Base-by-base conservation (phyloP, 108 stramenopile species). In the Conticribra guillardii region DNA sequence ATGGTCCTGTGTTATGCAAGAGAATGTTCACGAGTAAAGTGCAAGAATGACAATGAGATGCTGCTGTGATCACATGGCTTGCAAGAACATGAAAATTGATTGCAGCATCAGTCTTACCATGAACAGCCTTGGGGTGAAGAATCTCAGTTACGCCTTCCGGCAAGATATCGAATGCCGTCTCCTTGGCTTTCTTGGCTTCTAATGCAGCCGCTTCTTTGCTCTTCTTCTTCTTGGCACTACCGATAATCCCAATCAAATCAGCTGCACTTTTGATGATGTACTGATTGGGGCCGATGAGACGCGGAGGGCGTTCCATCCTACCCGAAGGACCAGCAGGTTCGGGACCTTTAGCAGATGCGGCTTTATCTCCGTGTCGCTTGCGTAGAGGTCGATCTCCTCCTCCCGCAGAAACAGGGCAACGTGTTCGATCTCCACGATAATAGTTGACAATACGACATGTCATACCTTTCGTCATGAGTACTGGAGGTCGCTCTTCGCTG, bases 111-210 rank as follows among this genome's bases (percentile, higher is more conserved):
- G 11, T 11, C 37, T 41, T 11, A 41, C 37, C 94, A 60, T 92
- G 91, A 37, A 82, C n/a, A n/a, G n/a, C 85, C 68, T 92, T 90
- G 0, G 79, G 86, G 58, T 91, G 89, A 44, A 95, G 60, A 29
- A 91, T 87, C 67, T 95, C 94, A 17, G 94, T 95, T 11, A 92
- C 89, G 41, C 94, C 94, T 51, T 95, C 94, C 0, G 94, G 94
- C 27, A 95, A 70, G 4, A 92, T 65, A 55, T 90, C 77, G 23
- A 88, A 73, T 8, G 67, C 67, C 37, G 52, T 69, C 27, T 65
- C 79, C 67, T 91, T 82, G 27, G 78, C 81, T 24, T 64, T 85
- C 1, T 85, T 68, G n/a, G 81, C 84, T 9, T 85, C 87, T 45
- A 65, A 31, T 26, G 69, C 54, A 11, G 79, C 68, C 5, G 62